Evolutionary conservation across 176 grass and related monocot genomes (phyloP).

Genomic region (Areca catechu): DNA sequence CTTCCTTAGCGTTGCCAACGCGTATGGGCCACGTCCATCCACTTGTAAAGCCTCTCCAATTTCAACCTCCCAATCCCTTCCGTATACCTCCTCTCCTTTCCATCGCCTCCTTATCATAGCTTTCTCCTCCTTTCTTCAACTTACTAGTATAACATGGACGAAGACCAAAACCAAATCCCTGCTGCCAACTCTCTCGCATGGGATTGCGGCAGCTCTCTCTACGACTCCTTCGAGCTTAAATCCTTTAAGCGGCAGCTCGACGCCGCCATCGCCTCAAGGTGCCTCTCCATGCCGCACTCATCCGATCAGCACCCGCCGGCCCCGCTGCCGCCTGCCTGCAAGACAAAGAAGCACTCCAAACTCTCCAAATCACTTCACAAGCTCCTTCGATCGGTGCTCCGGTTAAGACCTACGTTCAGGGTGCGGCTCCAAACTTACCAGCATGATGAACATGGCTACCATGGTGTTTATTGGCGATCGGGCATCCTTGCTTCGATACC

Average conservation of each 20-base stretch:
- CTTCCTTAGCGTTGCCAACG: neutral
- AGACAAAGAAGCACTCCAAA: conserved; percentile 2
- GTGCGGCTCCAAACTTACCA: neutral
- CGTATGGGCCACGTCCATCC: neutral
- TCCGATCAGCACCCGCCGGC: neutral
- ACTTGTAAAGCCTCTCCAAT: neutral
- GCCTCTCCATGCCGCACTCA: conserved; percentile 16
- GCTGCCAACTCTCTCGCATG: neutral
- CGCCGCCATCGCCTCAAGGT: conserved; percentile 1
- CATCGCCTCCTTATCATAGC: neutral
- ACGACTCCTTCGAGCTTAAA: conserved; percentile 19
- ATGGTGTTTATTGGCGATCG: neutral
- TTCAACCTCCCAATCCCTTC: neutral
- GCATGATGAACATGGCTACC: neutral
- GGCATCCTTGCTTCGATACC: conserved; percentile 8
- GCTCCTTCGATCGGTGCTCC: conserved; percentile 5
- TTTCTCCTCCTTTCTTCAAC: no score
- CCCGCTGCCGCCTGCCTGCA: neutral
- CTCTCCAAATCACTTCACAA: conserved; percentile 5
- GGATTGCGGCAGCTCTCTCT: conserved; percentile 16
- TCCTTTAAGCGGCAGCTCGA: conserved; percentile 13
- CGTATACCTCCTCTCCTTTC: neutral
- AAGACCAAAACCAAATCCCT: neutral
- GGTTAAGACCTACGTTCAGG: neutral
- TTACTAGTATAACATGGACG: neutral